Evolutionary conservation across 2,329 filamentous ascomycete genomes (phyloP).

Genomic region (Botrytis fragariae): DNA sequence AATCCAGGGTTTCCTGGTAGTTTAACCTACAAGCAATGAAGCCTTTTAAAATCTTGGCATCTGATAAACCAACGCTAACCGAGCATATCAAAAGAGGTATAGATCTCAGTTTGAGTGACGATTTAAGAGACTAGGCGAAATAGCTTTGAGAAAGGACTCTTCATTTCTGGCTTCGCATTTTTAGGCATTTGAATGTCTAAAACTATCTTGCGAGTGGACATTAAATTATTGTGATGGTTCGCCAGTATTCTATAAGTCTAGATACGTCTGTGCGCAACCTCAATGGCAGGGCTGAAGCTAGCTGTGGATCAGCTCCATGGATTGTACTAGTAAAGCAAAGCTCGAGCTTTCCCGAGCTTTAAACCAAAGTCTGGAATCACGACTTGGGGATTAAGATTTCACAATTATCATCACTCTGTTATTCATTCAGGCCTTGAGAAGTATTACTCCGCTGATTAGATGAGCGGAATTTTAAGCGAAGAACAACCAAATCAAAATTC

Average conservation of each 20-base stretch:
- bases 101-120: not conserved
- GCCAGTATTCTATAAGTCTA: not conserved
- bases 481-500: too few relatives aligned
- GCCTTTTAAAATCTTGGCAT: rapidly evolving
- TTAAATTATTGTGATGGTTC: not conserved
- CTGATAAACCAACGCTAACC: not conserved
- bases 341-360: not conserved
- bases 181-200: rapidly evolving
- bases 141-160: rapidly evolving
- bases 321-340: not conserved
- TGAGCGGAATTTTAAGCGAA: too few relatives aligned
- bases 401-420: too few relatives aligned
- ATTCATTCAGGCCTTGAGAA: too few relatives aligned
- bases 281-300: not conserved
- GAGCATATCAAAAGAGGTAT: not conserved
- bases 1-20: not conserved
- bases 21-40: not conserved
- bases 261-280: not conserved
- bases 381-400: not conserved
- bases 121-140: not conserved
- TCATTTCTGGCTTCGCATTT: not conserved
- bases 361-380: not conserved
- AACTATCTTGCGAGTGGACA: not conserved
- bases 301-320: not conserved
- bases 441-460: too few relatives aligned